Evolutionary conservation across 169 alveolate species (phyloP), one percentile per base, ranked within the genome.

Genomic region (Babesia bovis): DNA sequence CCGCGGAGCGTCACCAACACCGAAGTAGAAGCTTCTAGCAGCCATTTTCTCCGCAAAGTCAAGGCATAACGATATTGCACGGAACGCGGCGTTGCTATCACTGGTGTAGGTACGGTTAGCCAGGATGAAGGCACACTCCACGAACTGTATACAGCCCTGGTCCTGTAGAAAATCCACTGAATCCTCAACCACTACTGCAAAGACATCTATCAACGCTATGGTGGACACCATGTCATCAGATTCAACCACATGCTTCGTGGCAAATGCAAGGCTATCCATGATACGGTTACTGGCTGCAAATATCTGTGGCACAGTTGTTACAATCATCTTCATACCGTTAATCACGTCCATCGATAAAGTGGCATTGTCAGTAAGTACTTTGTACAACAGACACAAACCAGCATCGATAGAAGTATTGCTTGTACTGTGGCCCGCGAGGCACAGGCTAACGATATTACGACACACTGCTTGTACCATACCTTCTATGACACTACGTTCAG

Each of bases 21-120:
- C 73, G 35, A 63, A 63, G 60, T 23, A 63, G 73, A 45, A 42
- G 60, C 73, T 63, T 19, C 32, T 32, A 17, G 73, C 73, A 4
- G 73, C 73, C 66, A 67, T 67, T 36, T 67, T 52, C 40, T 67
- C 78, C 0, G 78, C 78, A 32, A 52, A 67, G 25, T 67, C 68
- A 7, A 67, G 69, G 19, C 33, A 30, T 21, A 67, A 30, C 13
- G 53, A 61, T 13, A 67, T 32, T 26, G 52, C 68, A 3, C 78
- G n/a, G 49, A 67, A 67, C 12, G 58, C 68, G 28, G 58, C 58
- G 23, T 67, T 67, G 32, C 32, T 56, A 55, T 56, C 68, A 33
- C 56, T 28, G 23, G 17, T 49, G 36, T 63, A 63, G 3, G 56
- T 35, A 25, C 69, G 25, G 26, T 30, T 40, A 12, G 78, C 13